Percentiles rank a stretch among this genome's conserved stretches.
Conservation (phyloP, 257 asterid genomes). For the Handroanthus guayacan region DNA sequence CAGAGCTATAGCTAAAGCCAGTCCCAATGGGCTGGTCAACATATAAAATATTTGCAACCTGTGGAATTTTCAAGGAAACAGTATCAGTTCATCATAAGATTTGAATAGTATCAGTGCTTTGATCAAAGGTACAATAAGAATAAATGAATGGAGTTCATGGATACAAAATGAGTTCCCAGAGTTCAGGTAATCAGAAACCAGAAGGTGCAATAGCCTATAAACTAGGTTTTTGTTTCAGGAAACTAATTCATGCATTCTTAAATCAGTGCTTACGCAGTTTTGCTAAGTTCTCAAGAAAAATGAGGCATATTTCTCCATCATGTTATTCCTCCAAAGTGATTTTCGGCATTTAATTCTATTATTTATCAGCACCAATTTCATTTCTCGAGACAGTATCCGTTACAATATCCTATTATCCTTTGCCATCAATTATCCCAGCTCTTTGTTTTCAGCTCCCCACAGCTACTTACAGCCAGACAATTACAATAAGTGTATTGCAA, state of each 20-base stretch:
- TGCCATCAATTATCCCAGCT: neutral
- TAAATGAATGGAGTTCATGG: too few relatives aligned
- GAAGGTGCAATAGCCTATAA: too few relatives aligned
- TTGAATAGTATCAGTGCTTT: neutral
- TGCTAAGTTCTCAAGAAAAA: neutral
- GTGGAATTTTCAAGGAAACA: conserved; percentile 30
- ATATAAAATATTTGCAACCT: conserved; percentile 68
- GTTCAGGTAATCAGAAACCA: too few relatives aligned
- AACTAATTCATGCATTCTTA: too few relatives aligned
- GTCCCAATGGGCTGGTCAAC: conserved; percentile 83
- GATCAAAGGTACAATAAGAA: too few relatives aligned
- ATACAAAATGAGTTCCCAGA: too few relatives aligned
- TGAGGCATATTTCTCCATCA: neutral
- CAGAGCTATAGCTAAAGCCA: conserved; percentile 70
- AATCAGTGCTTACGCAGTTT: too few relatives aligned
- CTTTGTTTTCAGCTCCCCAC: neutral
- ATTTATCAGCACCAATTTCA: neutral
- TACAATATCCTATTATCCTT: neutral
- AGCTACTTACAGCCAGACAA: neutral
- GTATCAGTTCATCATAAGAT: conserved; percentile 14
- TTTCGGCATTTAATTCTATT: neutral
- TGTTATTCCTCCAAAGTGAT: neutral
- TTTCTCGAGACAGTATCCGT: neutral
- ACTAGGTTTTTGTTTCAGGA: too few relatives aligned
- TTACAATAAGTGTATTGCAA: too few relatives aligned